phyloP scores from a whole-genome alignment of 306 rosid species.

The Begonia peltatifolia region DNA sequence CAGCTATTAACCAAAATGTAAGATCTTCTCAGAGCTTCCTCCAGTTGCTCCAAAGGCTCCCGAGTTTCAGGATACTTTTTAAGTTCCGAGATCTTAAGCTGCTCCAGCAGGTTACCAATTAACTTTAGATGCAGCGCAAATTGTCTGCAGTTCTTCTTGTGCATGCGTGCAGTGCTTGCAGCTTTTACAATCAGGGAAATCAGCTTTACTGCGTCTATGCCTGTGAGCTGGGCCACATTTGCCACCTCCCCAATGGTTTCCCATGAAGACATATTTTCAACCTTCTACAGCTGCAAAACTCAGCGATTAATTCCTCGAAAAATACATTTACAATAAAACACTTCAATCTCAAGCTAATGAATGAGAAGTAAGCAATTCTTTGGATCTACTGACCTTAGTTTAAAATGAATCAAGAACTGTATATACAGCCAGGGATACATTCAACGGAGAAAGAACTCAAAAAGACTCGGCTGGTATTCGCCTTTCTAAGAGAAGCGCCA shows the following conservation, averaged over 20 bases:
- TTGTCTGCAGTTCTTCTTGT: slow-evolving; percentile 87
- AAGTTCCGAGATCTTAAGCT: slow-evolving; percentile 90
- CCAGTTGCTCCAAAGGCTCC: slow-evolving; percentile 91
- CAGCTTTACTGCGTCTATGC: slow-evolving; percentile 64
- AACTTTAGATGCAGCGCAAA: slow-evolving; percentile 82
- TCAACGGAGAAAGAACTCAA: neutral
- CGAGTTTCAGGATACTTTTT: slow-evolving; percentile 82
- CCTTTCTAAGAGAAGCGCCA: neutral
- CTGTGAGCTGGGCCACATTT: slow-evolving; percentile 74
- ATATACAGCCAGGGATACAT: too few species aligned
- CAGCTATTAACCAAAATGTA: slow-evolving; percentile 78
- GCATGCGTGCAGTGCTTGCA: slow-evolving; percentile 87
- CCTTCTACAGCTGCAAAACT: slow-evolving; percentile 3
- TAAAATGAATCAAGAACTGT: too few species aligned
- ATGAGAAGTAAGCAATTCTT: neutral
- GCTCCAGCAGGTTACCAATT: slow-evolving; percentile 87
- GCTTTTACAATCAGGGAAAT: slow-evolving; percentile 79
- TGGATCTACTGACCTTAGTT: neutral
- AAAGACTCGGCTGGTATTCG: slow-evolving; percentile 14
- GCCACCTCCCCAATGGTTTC: slow-evolving; percentile 31
- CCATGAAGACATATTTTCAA: too few species aligned
- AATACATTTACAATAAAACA: neutral
- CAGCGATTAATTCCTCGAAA: slow-evolving; percentile 10
- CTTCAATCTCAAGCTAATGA: neutral
- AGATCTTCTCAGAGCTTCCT: slow-evolving; percentile 86